Base-by-base conservation (phyloP, 2,329 filamentous ascomycete species). In the Trichoderma guizhouense region DNA sequence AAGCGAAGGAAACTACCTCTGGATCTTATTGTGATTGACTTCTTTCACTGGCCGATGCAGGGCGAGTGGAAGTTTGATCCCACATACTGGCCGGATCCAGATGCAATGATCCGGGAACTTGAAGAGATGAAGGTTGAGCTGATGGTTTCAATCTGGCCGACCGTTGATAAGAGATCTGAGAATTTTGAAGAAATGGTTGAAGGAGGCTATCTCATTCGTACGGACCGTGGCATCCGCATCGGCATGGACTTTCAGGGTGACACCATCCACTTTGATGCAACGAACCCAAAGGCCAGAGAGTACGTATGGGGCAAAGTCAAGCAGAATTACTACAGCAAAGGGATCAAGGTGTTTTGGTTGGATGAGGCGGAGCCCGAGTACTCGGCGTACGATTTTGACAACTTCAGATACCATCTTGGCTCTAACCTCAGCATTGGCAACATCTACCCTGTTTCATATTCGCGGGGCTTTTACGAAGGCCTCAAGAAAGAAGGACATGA, bases 1-100 rank as follows among this genome's bases (percentile, higher is more conserved):
- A 53, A 53, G 47, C 47, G 47, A 14, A 53, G 47, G 1, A 21
- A 14, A 6, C 47, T 53, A 5, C 47, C 89, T 0, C 82, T 92
- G 21, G 88, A 91, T 76, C 76, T 92, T 3, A 91, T 92, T n/a
- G 90, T 92, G 0, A 81, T 89, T 47, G 90, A 92, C 75, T 92
- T 89, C 77, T 92, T 92, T 77, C 90, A 92, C 76, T 92, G 90
- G 90, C 86, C 86, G 14, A 82, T 83, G 8, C 89, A 92, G 76
- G 90, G 90, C 7, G 90, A 92, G 70, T 92, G 90, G 90, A 87
- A 84, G 51, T 92, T 92, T 74, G 90, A 92, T 75, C 80, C 84
- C 0, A 83, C 83, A 1, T 92, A 87, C 75, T 92, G 88, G 89
- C 90, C 90, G 0, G 87, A 92, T 76, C 89, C 89, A 79, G 88